These are phyloP conservation scores for Nematocida ironsii DNA, from an alignment of 371 early-diverging fungal species.

Conservation along the genomic window DNA sequence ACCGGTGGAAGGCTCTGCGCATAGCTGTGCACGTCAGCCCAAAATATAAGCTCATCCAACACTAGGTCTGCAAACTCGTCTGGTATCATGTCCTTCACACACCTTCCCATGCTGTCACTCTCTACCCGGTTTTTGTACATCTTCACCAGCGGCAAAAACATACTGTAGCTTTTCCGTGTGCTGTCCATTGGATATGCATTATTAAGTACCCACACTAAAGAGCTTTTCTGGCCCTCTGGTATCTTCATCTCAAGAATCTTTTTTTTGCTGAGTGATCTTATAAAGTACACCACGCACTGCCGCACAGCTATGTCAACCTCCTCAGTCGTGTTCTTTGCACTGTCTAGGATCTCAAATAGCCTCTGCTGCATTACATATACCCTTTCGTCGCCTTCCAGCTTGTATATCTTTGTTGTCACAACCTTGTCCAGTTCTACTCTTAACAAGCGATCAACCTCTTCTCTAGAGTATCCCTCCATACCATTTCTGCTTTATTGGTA, in stretches of 20 bases:
- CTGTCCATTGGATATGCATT: slow-evolving; percentile 8
- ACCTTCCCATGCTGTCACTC: slow-evolving; percentile 8
- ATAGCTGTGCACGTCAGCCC: neutral
- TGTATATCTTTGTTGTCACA: neutral
- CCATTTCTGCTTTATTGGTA: too few species aligned
- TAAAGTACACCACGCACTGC: slow-evolving; percentile 1
- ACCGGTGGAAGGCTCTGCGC: neutral
- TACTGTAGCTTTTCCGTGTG: neutral
- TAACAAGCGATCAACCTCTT: neutral
- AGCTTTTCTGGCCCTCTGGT: neutral
- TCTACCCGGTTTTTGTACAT: neutral
- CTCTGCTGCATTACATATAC: neutral
- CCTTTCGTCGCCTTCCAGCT: neutral
- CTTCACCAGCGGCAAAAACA: neutral
- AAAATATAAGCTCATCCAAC: neutral
- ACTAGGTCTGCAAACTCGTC: slow-evolving; percentile 13
- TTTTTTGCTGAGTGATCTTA: neutral
- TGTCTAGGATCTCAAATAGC: neutral
- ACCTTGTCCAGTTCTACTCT: neutral
- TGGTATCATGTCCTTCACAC: neutral
- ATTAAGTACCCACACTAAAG: neutral
- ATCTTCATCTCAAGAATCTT: neutral
- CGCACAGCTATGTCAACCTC: neutral
- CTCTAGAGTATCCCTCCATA: too few species aligned
- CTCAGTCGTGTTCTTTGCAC: neutral